Conservation (phyloP, 2,329 filamentous ascomycete species). For the Cladobotryum mycophilum region DNA sequence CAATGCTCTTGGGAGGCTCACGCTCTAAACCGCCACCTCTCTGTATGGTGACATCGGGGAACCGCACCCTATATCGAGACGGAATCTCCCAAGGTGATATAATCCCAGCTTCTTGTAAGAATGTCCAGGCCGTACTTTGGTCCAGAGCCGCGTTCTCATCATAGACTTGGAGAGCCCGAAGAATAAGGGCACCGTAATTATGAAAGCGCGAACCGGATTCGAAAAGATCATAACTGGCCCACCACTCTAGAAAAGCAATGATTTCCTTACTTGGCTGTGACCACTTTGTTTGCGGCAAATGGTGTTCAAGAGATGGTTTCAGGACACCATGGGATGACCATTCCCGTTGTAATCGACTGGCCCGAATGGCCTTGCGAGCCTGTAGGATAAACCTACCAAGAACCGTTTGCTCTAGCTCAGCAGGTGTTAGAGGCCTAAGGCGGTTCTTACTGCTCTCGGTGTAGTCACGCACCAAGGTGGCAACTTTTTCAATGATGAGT, state of each 20-base stretch:
- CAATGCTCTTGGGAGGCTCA: conserved; percentile 23
- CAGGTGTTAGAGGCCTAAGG: conserved; percentile 11
- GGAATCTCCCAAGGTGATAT: conserved; percentile 66
- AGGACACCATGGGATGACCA: conserved; percentile 46
- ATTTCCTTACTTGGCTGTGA: conserved; percentile 38
- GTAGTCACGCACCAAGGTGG: conserved; percentile 28
- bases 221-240: conserved; percentile 54
- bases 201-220: conserved; percentile 46
- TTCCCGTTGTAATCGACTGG: conserved; percentile 41
- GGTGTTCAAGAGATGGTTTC: conserved; percentile 20
- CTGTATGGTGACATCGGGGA: conserved; percentile 42
- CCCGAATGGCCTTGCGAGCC: conserved; percentile 44
- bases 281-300: conserved; percentile 22
- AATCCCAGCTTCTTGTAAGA: conserved; percentile 70
- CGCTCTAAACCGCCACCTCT: conserved; percentile 38
- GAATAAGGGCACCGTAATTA: conserved; percentile 56
- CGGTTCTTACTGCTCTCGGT: conserved; percentile 18
- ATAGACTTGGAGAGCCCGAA: conserved; percentile 59
- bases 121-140: conserved; percentile 49
- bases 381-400: conserved; percentile 43
- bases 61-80: conserved; percentile 52
- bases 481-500: conserved; percentile 25
- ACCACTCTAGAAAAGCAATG: conserved; percentile 63
- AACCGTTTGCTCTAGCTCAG: conserved; percentile 15
- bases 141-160: conserved; percentile 31